Base-by-base conservation (phyloP, 1,139 yeast species). In the Pichia sp. region DNA sequence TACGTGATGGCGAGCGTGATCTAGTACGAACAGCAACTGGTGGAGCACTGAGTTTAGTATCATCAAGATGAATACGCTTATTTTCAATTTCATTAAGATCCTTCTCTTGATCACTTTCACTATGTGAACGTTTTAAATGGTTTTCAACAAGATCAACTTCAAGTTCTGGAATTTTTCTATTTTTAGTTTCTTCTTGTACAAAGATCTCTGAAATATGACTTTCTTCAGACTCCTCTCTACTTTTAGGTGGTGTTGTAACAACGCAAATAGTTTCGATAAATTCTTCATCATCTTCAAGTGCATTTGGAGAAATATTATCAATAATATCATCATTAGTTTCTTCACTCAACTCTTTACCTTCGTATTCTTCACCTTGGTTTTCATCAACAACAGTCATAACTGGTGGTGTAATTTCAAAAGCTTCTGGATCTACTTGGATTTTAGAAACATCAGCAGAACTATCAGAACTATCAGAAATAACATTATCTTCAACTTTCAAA, bases 1-100 rank as follows among this genome's bases (percentile, higher is more conserved):
- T 53, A 34, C 61, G 47, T 12, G 53, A 50, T 23, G 60, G 61
- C n/a, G 62, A 57, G 23, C 54, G 45, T 3, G 60, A 51, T 30
- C 62, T 46, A 2, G 56, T 51, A 30, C 55, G 51, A 3, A 49
- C 52, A 7, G 55, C 52, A 25, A 50, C 51, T 4, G 53, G 53
- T 20, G 51, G 48, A 2, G 43, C 46, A 12, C 30, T 22, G 3
- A 46, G 41, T 24, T 44, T 47, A 3, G 43, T 23, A 11, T 40
- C 41, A 10, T 30, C 39, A 24, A 41, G 11, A 30, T 43, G 45
- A 16, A 35, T 11, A 25, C 47, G 36, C n/a, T 41, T 43, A 11
- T 38, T 24, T 8, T 45, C 24, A 6, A 32, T 40, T 23, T 36
- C 38, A 24, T 6, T 34, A 11, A 8, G 35, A 25, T 25, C 42